Evolutionary conservation across 2,329 filamentous ascomycete species (phyloP).

Genomic region (Aspergillus thermomutatus): DNA sequence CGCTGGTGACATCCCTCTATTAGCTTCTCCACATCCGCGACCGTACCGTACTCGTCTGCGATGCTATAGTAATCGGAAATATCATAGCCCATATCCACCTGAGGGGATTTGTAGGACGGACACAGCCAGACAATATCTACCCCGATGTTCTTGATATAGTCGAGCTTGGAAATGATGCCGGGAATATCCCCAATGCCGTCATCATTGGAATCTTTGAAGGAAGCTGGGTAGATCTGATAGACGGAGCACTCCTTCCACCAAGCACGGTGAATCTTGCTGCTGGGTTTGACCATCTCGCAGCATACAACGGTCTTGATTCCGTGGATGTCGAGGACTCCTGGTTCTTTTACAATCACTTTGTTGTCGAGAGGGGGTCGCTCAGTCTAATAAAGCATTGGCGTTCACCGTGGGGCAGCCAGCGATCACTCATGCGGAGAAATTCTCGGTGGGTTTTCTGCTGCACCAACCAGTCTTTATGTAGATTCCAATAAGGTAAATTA

Average conservation of each 20-base stretch:
- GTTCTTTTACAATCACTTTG: background rate
- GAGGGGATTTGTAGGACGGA: constrained; percentile 51
- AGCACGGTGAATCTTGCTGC: constrained; percentile 24
- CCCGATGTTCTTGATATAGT: constrained; percentile 61
- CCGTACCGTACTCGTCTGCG: constrained; percentile 62
- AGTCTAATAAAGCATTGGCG: background rate
- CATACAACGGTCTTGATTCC: background rate
- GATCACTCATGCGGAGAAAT: constrained; percentile 5
- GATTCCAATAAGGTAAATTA: background rate
- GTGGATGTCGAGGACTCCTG: background rate
- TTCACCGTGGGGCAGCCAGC: constrained; percentile 2
- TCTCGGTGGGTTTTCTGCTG: constrained; percentile 3
- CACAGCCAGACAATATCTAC: constrained; percentile 59
- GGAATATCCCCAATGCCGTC: constrained; percentile 63
- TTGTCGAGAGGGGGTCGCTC: background rate
- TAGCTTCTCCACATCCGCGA: constrained; percentile 62
- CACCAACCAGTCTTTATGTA: background rate
- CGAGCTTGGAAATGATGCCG: constrained; percentile 62
- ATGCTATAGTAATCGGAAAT: constrained; percentile 63
- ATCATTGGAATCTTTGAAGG: constrained; percentile 50
- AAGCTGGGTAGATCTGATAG: constrained; percentile 60
- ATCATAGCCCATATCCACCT: constrained; percentile 55
- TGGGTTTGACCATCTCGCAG: constrained; percentile 11
- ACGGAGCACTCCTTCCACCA: constrained; percentile 60
- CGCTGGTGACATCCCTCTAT: constrained; percentile 59